A percentile compares a stretch with the other conserved stretches of the same genome.
These are phyloP conservation scores for Clonostachys rhizophaga DNA, from an alignment of 2,329 filamentous ascomycete species.

Conservation along the genomic window DNA sequence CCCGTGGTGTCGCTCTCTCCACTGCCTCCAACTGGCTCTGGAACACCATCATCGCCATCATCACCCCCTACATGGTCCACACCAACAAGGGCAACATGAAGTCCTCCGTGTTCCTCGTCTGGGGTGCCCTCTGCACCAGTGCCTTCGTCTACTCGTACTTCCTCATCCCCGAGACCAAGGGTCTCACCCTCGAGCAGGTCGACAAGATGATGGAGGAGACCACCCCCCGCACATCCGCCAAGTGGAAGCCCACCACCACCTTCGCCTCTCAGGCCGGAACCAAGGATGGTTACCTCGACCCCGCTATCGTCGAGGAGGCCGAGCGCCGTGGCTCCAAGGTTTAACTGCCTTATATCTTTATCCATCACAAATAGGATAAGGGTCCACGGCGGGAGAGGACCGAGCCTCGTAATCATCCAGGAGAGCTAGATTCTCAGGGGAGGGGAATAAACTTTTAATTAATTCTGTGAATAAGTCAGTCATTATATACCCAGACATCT, in stretches of 20 bases:
- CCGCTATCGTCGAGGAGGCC: conserved; percentile 14
- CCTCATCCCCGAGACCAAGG: conserved; percentile 71
- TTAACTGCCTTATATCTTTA: conserved; percentile 9
- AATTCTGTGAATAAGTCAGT: no score
- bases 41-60: conserved; percentile 70
- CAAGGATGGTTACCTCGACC: conserved; percentile 30
- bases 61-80: conserved; percentile 69
- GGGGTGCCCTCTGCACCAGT: conserved; percentile 61
- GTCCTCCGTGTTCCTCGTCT: conserved; percentile 71
- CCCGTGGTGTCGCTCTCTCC: conserved; percentile 80
- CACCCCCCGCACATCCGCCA: conserved; percentile 68
- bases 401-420: no score
- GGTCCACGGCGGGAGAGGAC: no score
- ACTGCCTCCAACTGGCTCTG: conserved; percentile 91
- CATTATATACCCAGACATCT: no score
- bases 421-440: no score
- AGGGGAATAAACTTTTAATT: no score
- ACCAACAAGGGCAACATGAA: conserved; percentile 58
- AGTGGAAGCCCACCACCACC: conserved; percentile 70
- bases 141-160: conserved; percentile 66
- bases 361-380: no score
- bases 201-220: conserved; percentile 88
- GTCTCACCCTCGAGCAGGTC: conserved; percentile 73
- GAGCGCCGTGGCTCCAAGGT: conserved; percentile 22
- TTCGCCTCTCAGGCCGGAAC: conserved; percentile 47